Evolutionary conservation across 306 rosid genomes (phyloP), one percentile per base, ranked within the genome.

Genomic region (Vigna radiata): DNA sequence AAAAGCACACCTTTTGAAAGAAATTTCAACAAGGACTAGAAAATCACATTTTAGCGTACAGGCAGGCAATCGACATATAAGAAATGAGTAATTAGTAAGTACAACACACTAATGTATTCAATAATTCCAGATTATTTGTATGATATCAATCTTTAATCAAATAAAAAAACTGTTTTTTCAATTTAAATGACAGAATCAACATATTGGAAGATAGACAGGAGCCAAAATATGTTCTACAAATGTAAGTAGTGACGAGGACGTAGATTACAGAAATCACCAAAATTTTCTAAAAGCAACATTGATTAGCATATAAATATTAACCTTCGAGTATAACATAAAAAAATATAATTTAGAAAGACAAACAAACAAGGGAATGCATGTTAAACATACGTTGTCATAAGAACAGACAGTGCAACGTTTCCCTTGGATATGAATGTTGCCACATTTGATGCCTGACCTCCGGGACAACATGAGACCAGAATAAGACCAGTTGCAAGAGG

Each of bases 401-500:
- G 97, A 86, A 93, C 97, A 56, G 97, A 93, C 54, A 93, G 93
- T 63, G 99, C 99, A 46, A 95, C 97, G 60, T 95, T 95, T 83
- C 99, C 99, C 83, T 89, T 95, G 29, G 97, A 88, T 79, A 95
- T 92, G 87, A 89, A 92, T 64, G 97, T 95, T 19, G 98, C 97
- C 79, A 92, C 98, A 77, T 95, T 92, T 77, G 98, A 95, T 59
- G 98, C 98, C 86, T 95, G 97, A 63, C 97, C 97, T 79, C 97
- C 97, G 70, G 97, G 97, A 88, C 98, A 95, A 89, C 98, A 92
- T 29, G 98, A 92, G 76, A 95, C 97, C 90, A 95, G 80, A 75
- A 95, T 92, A 85, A 95, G 97, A 88, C 98, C 97, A 25, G 98
- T 92, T 41, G 93, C 97, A 78, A 95, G 96, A 82, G 98, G 92